Percentiles rank a stretch among this genome's conserved stretches.
phyloP scores from a whole-genome alignment of 2,329 filamentous ascomycete genomes.

The Monosporascus sp. region DNA sequence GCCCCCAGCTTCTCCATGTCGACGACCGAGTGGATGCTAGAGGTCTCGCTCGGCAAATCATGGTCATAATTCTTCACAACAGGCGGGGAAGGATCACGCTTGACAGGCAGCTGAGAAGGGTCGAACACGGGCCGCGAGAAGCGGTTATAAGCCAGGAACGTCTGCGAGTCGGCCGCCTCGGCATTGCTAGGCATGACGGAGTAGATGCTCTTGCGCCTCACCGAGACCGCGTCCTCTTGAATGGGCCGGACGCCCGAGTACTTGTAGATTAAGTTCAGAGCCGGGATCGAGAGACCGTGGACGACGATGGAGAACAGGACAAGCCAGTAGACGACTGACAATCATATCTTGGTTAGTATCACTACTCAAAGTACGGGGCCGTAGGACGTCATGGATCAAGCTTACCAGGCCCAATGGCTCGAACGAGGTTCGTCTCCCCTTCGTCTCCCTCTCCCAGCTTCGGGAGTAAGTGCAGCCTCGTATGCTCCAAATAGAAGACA shows the following conservation, averaged over 20 bases:
- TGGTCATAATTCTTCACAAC: too few species aligned
- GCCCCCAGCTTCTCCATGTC: too few species aligned
- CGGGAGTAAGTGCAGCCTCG: conserved; percentile 35
- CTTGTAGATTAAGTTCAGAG: conserved; percentile 34
- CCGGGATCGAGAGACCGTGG: conserved; percentile 44
- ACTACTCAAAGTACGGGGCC: too few species aligned
- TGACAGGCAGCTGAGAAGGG: neutral
- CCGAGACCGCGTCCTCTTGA: conserved; percentile 35
- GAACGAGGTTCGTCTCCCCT: conserved; percentile 27
- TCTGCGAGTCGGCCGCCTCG: conserved; percentile 29
- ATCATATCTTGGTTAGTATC: too few species aligned
- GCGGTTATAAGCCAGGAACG: conserved; percentile 43
- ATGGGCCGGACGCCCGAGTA: conserved; percentile 36
- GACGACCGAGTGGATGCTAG: too few species aligned
- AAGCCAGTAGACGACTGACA: conserved; percentile 35
- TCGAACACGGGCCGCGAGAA: conserved; percentile 35
- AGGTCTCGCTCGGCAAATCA: too few species aligned
- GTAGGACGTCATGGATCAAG: neutral
- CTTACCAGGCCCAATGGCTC: conserved; percentile 29
- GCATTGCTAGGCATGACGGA: conserved; percentile 36
- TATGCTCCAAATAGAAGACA: conserved; percentile 64
- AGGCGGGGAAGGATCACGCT: neutral
- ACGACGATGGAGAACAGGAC: conserved; percentile 39
- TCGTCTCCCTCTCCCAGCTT: conserved; percentile 8
- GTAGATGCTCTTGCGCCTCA: conserved; percentile 33